Evolutionary conservation across 306 rosid species (phyloP).

Genomic region (Ceratonia siliqua): DNA sequence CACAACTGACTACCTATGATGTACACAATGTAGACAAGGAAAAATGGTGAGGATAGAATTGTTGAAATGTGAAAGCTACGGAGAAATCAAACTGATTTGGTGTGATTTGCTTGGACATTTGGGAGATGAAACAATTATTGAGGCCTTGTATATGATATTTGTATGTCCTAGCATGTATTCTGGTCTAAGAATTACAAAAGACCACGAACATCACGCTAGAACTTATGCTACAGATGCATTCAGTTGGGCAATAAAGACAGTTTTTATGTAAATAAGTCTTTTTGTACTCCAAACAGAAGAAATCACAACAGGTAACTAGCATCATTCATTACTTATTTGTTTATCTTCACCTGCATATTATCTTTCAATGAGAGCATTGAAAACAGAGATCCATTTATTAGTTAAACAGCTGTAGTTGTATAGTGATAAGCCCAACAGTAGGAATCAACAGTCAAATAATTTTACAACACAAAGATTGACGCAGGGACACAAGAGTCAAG

Average conservation of each 20-base stretch:
- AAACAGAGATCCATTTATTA: neutral
- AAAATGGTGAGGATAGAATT: neutral
- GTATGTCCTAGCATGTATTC: neutral
- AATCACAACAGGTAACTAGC: neutral
- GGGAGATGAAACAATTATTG: neutral
- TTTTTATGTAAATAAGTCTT: neutral
- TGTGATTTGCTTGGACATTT: neutral
- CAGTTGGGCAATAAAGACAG: neutral
- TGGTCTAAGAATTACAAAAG: neutral
- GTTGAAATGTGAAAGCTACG: neutral
- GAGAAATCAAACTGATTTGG: neutral
- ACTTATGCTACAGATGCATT: neutral
- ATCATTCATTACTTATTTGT: neutral
- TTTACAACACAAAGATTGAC: slow-evolving; percentile 20
- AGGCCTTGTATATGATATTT: neutral
- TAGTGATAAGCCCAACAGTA: slow-evolving; percentile 13
- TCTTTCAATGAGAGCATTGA: neutral
- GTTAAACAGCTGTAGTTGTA: neutral
- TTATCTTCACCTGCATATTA: neutral
- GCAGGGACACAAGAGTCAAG: too few relatives aligned
- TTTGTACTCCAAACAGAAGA: neutral
- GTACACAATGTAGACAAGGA: neutral
- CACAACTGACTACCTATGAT: slow-evolving; percentile 7
- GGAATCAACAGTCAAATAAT: slow-evolving; percentile 22
- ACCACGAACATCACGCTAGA: neutral